These are phyloP conservation scores for Prunella vulgaris DNA, from an alignment of 257 asterid genomes.

Conservation along the genomic window DNA sequence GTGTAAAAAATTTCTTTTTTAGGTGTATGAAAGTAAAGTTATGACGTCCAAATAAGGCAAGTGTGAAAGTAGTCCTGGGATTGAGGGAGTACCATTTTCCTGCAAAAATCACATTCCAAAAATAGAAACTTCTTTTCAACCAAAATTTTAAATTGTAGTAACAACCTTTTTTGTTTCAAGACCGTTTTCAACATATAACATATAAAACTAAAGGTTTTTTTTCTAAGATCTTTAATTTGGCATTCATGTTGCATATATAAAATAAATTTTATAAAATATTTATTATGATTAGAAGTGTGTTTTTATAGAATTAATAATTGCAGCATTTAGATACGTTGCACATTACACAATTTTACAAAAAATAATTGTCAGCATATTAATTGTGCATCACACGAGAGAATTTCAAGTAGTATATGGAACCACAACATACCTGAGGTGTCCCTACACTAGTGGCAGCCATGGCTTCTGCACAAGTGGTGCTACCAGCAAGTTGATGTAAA, in stretches of 20 bases:
- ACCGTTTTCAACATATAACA: not conserved
- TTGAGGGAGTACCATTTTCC: not conserved
- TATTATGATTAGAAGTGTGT: not conserved
- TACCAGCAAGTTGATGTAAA: slow-evolving; percentile 96
- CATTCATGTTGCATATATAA: not conserved
- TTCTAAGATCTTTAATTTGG: not conserved
- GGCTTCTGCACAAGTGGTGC: slow-evolving; percentile 98
- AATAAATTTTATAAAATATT: too few relatives aligned
- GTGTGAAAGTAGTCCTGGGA: too few relatives aligned
- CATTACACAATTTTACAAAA: not conserved
- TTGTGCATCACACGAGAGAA: not conserved
- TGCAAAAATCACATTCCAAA: not conserved
- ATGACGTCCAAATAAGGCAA: too few relatives aligned
- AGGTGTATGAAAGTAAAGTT: too few relatives aligned
- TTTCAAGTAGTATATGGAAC: not conserved
- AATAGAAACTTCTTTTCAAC: not conserved
- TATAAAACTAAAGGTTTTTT: too few relatives aligned
- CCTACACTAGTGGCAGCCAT: slow-evolving; percentile 99
- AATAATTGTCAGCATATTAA: not conserved
- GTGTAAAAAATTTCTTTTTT: too few relatives aligned
- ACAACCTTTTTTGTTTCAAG: not conserved
- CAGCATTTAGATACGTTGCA: not conserved
- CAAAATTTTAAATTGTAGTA: not conserved
- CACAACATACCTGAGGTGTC: slow-evolving; percentile 71
- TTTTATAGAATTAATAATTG: not conserved